Conservation (phyloP, 495 filamentous ascomycete genomes). For the Trichoderma asperelloides region DNA sequence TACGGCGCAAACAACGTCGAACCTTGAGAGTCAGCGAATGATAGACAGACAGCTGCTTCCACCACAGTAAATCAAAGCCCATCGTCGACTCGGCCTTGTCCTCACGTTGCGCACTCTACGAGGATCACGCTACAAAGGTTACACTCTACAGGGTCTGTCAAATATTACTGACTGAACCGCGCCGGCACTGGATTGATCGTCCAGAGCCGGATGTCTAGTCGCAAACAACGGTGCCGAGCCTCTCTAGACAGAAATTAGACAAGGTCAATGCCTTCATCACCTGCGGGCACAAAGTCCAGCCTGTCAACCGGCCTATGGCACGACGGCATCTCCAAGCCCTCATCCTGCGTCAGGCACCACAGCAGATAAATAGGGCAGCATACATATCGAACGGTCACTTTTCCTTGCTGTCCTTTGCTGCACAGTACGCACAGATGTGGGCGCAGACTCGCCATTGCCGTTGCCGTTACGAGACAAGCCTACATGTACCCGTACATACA, state of each 20-base stretch:
- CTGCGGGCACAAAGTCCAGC: neutral
- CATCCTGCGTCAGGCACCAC: constrained; percentile 7
- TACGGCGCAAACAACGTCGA: neutral
- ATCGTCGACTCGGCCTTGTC: neutral
- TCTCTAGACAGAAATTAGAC: neutral
- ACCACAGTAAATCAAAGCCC: neutral
- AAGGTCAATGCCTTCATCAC: neutral
- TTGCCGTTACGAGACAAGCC: neutral
- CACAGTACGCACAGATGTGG: neutral
- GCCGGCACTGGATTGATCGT: neutral
- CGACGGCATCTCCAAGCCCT: neutral
- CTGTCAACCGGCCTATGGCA: neutral
- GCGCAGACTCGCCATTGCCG: neutral
- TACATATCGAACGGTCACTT: constrained; percentile 1
- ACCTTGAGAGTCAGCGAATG: neutral
- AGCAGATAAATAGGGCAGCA: constrained; percentile 2
- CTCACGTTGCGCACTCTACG: neutral
- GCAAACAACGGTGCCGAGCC: neutral
- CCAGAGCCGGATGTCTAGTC: too few relatives aligned
- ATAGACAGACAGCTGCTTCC: neutral
- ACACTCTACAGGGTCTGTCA: neutral
- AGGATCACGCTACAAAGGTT: neutral
- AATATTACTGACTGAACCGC: neutral
- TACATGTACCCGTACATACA: neutral
- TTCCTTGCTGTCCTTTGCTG: neutral